These are phyloP conservation scores for Linnemannia zychae DNA, from an alignment of 192 early-diverging fungal genomes.

Conservation along the genomic window DNA sequence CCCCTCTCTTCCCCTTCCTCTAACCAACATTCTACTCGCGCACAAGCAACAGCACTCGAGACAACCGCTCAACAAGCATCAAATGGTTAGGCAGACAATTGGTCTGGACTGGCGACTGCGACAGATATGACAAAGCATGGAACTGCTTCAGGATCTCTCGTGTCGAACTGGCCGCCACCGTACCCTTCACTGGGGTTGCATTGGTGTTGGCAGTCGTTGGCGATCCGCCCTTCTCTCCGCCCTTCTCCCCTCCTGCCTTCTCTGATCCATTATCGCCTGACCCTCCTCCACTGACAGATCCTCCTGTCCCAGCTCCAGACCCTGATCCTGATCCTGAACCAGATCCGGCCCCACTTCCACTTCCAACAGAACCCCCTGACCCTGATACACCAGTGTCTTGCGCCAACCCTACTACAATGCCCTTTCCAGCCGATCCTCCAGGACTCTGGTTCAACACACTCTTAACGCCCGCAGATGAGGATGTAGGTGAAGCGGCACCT, in stretches of 20 bases:
- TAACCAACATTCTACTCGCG: conserved; percentile 20
- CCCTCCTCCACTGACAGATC: neutral
- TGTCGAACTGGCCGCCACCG: conserved; percentile 53
- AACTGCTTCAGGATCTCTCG: conserved; percentile 67
- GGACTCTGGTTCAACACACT: neutral
- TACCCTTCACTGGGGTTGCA: conserved; percentile 8
- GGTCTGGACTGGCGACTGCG: conserved; percentile 56
- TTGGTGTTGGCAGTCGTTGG: neutral
- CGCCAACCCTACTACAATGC: neutral
- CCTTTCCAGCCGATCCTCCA: neutral
- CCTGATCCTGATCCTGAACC: too few relatives aligned
- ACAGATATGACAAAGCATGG: conserved; percentile 64
- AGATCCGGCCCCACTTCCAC: neutral
- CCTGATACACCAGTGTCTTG: neutral
- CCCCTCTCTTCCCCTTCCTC: neutral
- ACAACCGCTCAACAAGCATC: conserved; percentile 62
- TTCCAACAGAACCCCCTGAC: neutral
- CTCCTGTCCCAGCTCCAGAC: neutral
- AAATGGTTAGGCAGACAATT: conserved; percentile 67
- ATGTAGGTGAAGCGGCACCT: neutral
- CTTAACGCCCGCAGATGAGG: neutral
- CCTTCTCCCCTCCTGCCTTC: neutral
- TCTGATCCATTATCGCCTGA: neutral
- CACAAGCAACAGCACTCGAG: conserved; percentile 59
- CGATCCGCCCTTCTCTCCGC: neutral